Evolutionary conservation across 257 asterid species (phyloP).

Genomic region (Primulina huaijiensis): DNA sequence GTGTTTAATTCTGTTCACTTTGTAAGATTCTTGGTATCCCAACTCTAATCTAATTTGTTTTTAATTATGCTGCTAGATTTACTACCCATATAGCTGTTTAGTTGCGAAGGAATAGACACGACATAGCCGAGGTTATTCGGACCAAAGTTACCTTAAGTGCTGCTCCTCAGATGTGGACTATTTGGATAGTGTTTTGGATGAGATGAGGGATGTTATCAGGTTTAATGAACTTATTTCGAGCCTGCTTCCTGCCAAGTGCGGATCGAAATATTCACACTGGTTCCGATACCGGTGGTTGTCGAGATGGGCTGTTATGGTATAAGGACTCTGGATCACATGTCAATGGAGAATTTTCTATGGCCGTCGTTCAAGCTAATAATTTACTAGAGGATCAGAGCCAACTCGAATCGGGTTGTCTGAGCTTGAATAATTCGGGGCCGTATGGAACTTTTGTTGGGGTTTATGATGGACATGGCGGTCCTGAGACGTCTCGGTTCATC

Average conservation of each 20-base stretch:
- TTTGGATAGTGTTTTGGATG: conserved; percentile 31
- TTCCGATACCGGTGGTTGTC: conserved; percentile 45
- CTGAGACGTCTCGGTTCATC: conserved; percentile 52
- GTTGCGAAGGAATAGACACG: neutral
- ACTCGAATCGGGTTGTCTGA: conserved; percentile 51
- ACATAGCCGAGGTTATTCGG: too few relatives aligned
- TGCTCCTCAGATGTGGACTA: conserved; percentile 36
- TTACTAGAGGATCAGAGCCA: conserved; percentile 59
- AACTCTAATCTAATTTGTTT: conserved; percentile 16
- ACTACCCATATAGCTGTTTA: neutral
- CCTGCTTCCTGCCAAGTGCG: conserved; percentile 47
- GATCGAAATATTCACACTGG: conserved; percentile 37
- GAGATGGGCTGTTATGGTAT: conserved; percentile 55
- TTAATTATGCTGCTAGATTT: neutral
- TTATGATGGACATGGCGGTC: conserved; percentile 62
- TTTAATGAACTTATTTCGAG: conserved; percentile 47
- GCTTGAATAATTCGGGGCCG: conserved; percentile 47
- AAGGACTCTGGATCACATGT: conserved; percentile 52
- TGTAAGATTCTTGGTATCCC: neutral
- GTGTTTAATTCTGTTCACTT: neutral
- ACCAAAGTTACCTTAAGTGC: too few relatives aligned
- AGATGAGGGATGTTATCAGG: conserved; percentile 60
- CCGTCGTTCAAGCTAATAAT: conserved; percentile 60
- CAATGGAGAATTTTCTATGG: conserved; percentile 59
- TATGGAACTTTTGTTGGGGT: conserved; percentile 52